A percentile compares a stretch with the other conserved stretches of the same genome.
Conservation (phyloP, 2,329 filamentous ascomycete species). For the Pyrenophora seminiperda region DNA sequence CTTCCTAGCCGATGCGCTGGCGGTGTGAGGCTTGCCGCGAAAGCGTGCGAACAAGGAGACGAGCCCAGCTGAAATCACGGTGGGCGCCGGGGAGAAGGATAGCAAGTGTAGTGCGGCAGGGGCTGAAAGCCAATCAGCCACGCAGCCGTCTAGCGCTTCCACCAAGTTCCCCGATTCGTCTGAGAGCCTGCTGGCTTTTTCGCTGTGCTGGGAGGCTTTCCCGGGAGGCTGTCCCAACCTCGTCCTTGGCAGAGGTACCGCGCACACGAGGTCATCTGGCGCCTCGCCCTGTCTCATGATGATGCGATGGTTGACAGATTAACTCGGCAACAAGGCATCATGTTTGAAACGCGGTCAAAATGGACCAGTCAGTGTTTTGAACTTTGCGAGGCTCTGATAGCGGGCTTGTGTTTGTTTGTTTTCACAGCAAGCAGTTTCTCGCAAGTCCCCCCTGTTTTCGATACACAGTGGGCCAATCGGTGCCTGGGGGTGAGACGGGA, state of each 20-base stretch:
- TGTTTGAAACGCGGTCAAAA: constrained; percentile 13
- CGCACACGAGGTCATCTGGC: constrained; percentile 15
- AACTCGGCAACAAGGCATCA: constrained; percentile 12
- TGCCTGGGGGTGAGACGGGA: constrained; percentile 18
- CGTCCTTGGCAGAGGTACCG: constrained; percentile 17
- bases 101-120: constrained; percentile 23
- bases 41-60: constrained; percentile 19
- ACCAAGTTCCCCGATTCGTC: constrained; percentile 35
- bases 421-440: background rate
- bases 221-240: constrained; percentile 29
- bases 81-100: constrained; percentile 15
- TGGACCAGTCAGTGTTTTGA: constrained; percentile 22
- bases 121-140: constrained; percentile 35
- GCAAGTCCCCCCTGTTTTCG: constrained; percentile 15
- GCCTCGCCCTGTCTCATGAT: constrained; percentile 13
- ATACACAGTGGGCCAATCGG: constrained; percentile 20
- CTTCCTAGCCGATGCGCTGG: constrained; percentile 33
- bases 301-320: constrained; percentile 7
- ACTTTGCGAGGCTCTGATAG: constrained; percentile 21
- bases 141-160: constrained; percentile 30
- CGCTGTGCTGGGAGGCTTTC: constrained; percentile 22
- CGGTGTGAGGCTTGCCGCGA: constrained; percentile 32
- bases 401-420: constrained; percentile 34
- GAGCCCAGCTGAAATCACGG: constrained; percentile 13
- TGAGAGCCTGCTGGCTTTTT: constrained; percentile 26